Conservation (phyloP, 306 rosid species). For the Lathyrus oleraceus region DNA sequence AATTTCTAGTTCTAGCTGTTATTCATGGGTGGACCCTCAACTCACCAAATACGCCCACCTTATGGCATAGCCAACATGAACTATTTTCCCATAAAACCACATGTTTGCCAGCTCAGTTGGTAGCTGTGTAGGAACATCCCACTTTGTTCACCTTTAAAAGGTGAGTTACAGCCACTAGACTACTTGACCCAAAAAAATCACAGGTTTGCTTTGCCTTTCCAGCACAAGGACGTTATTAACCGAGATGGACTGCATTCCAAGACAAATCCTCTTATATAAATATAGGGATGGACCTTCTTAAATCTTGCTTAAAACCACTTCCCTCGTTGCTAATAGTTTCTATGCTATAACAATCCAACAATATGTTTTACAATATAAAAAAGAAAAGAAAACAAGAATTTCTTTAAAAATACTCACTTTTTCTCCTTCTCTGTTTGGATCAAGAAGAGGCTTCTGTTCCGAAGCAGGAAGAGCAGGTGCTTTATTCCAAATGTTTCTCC, state of each 20-base stretch:
- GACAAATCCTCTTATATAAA: slow-evolving; percentile 14
- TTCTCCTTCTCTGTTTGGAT: slow-evolving; percentile 96
- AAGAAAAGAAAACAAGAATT: slow-evolving; percentile 3
- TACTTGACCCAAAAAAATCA: background rate
- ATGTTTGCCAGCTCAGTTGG: background rate
- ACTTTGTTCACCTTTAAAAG: no score
- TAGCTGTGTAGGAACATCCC: no score
- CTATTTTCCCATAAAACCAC: background rate
- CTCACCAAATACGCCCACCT: slow-evolving; percentile 13
- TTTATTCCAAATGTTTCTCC: slow-evolving; percentile 87
- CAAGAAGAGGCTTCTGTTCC: slow-evolving; percentile 90
- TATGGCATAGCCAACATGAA: slow-evolving; percentile 15
- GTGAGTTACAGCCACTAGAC: no score
- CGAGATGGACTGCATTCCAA: slow-evolving; percentile 14
- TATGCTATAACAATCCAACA: slow-evolving; percentile 12
- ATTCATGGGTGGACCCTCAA: slow-evolving; percentile 20
- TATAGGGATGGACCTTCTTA: slow-evolving; percentile 8
- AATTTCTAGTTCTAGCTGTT: slow-evolving; percentile 4
- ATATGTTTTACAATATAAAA: background rate
- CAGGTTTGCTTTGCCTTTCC: slow-evolving; percentile 5
- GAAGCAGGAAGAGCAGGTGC: slow-evolving; percentile 72
- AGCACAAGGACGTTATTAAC: background rate
- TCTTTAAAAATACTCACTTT: slow-evolving; percentile 50
- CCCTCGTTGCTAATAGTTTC: slow-evolving; percentile 2
- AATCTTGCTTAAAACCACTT: slow-evolving; percentile 2